Evolutionary conservation across 768 basidiomycete species (phyloP).

Genomic region (Rhodosporidiobolus odoratus): DNA sequence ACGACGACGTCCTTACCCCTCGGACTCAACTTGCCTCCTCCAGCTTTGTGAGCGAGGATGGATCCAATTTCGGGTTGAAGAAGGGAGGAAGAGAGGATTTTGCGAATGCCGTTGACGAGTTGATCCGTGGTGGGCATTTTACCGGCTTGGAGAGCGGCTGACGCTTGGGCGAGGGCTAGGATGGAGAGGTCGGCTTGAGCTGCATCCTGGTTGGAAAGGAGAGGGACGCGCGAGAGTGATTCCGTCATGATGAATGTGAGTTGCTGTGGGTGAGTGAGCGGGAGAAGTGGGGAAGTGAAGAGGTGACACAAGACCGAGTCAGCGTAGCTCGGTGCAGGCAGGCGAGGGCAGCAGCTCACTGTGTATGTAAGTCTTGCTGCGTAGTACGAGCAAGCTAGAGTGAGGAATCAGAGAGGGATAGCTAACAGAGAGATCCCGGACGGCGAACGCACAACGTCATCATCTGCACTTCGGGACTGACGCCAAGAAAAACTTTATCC

Average conservation of each 20-base stretch:
- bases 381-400: too few species aligned
- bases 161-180: slow-evolving; percentile 40
- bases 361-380: too few species aligned
- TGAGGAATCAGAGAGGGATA: too few species aligned
- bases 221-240: slow-evolving; percentile 15
- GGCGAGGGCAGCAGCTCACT: too few species aligned
- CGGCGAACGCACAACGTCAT: too few species aligned
- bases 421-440: too few species aligned
- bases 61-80: slow-evolving; percentile 45
- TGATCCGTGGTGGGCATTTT: slow-evolving; percentile 47
- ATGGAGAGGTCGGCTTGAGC: slow-evolving; percentile 21
- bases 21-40: slow-evolving; percentile 35
- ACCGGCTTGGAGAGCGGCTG: slow-evolving; percentile 46
- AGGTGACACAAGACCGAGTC: too few species aligned
- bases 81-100: slow-evolving; percentile 39
- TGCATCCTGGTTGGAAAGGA: slow-evolving; percentile 9
- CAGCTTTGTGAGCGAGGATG: slow-evolving; percentile 44
- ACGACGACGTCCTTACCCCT: slow-evolving; percentile 46
- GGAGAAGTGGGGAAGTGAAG: neutral
- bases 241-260: neutral
- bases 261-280: neutral
- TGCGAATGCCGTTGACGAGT: slow-evolving; percentile 39
- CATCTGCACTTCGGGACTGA: too few species aligned
- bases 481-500: too few species aligned
- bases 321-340: too few species aligned